Percentiles rank a stretch among this genome's conserved stretches.
Evolutionary conservation across 345 rosid genomes (phyloP).

Genomic region (Rhodomyrtus tomentosa): DNA sequence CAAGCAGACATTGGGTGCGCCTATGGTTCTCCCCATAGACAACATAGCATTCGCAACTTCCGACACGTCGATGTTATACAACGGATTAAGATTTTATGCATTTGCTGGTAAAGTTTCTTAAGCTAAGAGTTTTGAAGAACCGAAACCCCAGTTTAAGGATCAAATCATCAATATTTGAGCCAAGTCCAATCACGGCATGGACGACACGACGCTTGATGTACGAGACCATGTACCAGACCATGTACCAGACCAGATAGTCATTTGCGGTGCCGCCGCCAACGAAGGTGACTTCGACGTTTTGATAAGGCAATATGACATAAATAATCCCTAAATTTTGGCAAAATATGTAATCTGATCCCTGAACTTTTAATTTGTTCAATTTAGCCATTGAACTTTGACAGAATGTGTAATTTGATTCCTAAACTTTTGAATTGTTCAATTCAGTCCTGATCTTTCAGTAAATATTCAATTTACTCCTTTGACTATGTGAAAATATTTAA

Average conservation of each 20-base stretch:
- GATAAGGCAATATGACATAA: too few species aligned
- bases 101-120: not conserved
- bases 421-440: too few species aligned
- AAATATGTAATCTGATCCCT: too few species aligned
- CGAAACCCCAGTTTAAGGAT: not conserved
- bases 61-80: too few species aligned
- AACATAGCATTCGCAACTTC: not conserved
- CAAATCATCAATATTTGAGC: not conserved
- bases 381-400: too few species aligned
- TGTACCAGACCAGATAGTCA: not conserved
- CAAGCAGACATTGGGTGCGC: not conserved
- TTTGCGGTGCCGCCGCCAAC: not conserved
- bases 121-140: not conserved
- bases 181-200: not conserved
- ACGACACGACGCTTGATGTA: not conserved
- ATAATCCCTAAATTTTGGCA: too few species aligned
- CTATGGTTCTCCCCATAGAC: not conserved
- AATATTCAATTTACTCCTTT: too few species aligned
- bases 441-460: too few species aligned
- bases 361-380: too few species aligned
- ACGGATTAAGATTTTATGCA: not conserved
- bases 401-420: too few species aligned
- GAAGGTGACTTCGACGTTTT: not conserved
- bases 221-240: not conserved
- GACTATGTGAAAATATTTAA: too few species aligned